Base-by-base conservation (phyloP, 1,284 basidiomycete species). In the Omphalotus olearius region DNA sequence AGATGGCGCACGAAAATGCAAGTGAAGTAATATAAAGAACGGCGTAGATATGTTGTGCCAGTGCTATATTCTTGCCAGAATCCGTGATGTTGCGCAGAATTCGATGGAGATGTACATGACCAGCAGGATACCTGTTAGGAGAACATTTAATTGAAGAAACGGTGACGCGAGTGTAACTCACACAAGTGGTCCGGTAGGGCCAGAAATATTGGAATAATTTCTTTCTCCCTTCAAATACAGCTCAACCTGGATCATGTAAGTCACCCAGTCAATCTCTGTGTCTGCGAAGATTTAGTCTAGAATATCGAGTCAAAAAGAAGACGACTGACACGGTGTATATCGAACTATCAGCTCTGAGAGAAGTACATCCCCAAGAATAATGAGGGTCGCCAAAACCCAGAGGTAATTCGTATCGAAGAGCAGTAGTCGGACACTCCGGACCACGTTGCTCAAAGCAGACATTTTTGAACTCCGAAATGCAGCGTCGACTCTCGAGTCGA, bases 251-350 rank as follows among this genome's bases (percentile, higher is more conserved):
- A 88, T 76, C 80, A 95, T 88, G 63, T 97, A 97, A 0, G 94
- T 96, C 64, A 84, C 79, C 82, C 90, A 99, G 71, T 99, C 97
- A 62, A 99, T 99, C 70, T 99, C 96, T n/a, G 97, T 99, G 71
- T 95, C 93, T 96, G 69, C 48, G 48, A 50, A 39, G 39, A 30
- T n/a, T 33, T 20, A 39, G 43, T 23, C 2, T 39, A 13, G 26
- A 36, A 38, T 23, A 40, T 49, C 25, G 45, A 52, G 30, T 44
- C 14, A 54, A 45, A 50, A 49, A 48, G 40, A 33, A 6, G 45
- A 18, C 44, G 42, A 73, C 88, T 71, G 60, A 95, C 93, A 97
- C 57, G 86, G 77, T 49, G 96, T 75, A 64, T 85, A 86, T 43
- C 71, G 78, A 59, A 95, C 85, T 60, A 96, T 85, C 59, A 91